Base-by-base conservation (phyloP, 345 rosid genomes). In the Acer campestre region DNA sequence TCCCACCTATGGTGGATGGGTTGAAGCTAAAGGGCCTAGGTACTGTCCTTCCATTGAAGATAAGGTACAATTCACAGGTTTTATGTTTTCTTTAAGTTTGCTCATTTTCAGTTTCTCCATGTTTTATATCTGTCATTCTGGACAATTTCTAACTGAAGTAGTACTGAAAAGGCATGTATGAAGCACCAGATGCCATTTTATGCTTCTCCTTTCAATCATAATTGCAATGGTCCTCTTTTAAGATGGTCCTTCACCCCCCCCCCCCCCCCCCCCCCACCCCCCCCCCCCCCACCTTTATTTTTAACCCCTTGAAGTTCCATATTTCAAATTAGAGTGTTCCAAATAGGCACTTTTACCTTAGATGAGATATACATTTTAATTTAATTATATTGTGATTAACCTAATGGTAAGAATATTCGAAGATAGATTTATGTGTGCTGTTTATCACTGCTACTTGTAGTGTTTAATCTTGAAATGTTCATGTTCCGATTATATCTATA, bases 1-100 rank as follows among this genome's bases (percentile, higher is more conserved):
- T 80, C 99, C 99, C 80, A 95, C 99, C 70, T 95, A 95, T 87
- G 99, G 99, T 77, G 99, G 99, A 75, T 95, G 99, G 99, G 93
- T 93, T 69, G 98, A 95, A 88, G 96, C 99, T 44, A 95, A 92
- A 85, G 99, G 99, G 76, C 99, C 99, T 80, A 84, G 99, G 87
- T 95, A 95, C 86, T 95, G 98, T 85, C 99, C 98, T 84, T 92
- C 98, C 61, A 95, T 95, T 68, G 99, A 95, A 83, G 99, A 95
- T 82, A 95, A 95, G 98, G 99, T 93, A 81, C 61, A 51, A 35
- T 44, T 5, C 66, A 62, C 42, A 12, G 63, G 55, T 58, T 61
- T 46, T 49, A 64, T 62, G 67, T 51, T 75, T 0, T 17, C 69
- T 49, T 51, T 10, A 75, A 13, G 7, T n/a, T 27, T 63, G 7